These are phyloP conservation scores for Phyllosticta capitalensis DNA, from an alignment of 2,329 filamentous ascomycete genomes.

Conservation along the genomic window DNA sequence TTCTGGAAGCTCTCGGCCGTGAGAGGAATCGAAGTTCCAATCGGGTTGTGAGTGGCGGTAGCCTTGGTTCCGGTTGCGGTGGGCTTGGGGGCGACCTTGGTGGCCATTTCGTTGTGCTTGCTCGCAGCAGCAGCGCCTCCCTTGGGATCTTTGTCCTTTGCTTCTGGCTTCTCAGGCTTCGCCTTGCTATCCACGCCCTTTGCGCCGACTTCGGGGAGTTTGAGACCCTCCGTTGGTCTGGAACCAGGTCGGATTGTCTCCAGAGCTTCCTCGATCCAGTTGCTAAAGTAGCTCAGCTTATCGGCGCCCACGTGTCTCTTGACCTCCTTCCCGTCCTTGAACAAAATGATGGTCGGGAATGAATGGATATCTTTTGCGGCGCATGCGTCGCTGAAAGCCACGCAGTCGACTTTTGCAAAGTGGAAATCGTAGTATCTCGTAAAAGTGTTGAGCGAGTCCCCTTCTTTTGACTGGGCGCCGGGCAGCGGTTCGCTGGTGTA, in stretches of 20 bases:
- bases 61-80: slow-evolving; percentile 40
- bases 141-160: slow-evolving; percentile 26
- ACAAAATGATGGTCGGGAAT: slow-evolving; percentile 72
- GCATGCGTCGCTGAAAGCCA: slow-evolving; percentile 74
- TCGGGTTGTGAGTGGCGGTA: slow-evolving; percentile 50
- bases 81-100: slow-evolving; percentile 24
- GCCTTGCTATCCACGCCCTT: slow-evolving; percentile 34
- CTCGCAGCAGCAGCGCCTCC: slow-evolving; percentile 22
- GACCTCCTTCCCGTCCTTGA: slow-evolving; percentile 63
- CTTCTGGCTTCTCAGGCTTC: slow-evolving; percentile 27
- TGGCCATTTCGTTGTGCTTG: slow-evolving; percentile 17
- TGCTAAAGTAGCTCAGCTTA: slow-evolving; percentile 55
- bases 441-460: slow-evolving; percentile 55
- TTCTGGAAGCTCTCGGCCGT: slow-evolving; percentile 79
- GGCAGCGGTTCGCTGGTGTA: slow-evolving; percentile 69
- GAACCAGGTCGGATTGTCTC: slow-evolving; percentile 74
- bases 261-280: slow-evolving; percentile 64
- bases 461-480: slow-evolving; percentile 37
- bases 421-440: slow-evolving; percentile 79
- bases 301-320: slow-evolving; percentile 58
- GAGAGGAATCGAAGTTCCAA: slow-evolving; percentile 65
- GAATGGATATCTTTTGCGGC: slow-evolving; percentile 53
- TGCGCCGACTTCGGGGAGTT: slow-evolving; percentile 63
- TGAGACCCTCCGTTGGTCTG: slow-evolving; percentile 55
- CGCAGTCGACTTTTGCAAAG: slow-evolving; percentile 78